Percentiles rank a stretch among this genome's conserved stretches.
phyloP scores from a whole-genome alignment of 768 basidiomycete genomes.

The Chalciporus piperatus region DNA sequence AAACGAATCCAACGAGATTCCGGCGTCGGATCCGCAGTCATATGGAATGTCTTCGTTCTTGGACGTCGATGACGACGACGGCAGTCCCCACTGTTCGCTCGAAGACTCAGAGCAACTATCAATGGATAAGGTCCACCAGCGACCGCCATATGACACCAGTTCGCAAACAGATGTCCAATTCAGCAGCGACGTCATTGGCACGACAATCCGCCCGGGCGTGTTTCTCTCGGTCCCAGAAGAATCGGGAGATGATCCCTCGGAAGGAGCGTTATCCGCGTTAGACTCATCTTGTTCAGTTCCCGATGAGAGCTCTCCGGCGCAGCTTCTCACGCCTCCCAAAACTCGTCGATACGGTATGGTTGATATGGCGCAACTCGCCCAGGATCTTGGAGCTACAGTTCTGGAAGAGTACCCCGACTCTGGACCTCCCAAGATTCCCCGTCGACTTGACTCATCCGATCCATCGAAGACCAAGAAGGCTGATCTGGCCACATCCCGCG shows the following conservation, averaged over 20 bases:
- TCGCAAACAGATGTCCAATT: conserved; percentile 3
- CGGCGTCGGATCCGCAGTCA: background rate
- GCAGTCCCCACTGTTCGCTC: background rate
- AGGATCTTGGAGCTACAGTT: background rate
- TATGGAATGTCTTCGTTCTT: conserved; percentile 15
- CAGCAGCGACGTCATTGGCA: conserved; percentile 13
- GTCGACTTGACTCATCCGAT: background rate
- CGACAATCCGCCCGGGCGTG: conserved; percentile 1
- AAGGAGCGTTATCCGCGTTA: background rate
- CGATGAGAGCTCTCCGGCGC: background rate
- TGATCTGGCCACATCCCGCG: background rate
- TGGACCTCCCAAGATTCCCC: background rate
- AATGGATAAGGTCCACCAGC: background rate
- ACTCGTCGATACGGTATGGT: conserved; percentile 12
- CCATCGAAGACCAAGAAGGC: background rate
- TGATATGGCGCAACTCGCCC: conserved; percentile 1
- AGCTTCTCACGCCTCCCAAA: background rate
- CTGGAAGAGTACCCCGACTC: background rate
- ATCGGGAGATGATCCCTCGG: background rate
- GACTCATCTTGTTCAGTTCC: background rate
- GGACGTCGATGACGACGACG: conserved; percentile 8
- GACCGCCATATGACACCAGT: conserved; percentile 16
- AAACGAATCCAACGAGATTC: conserved; percentile 10
- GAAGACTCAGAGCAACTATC: background rate
- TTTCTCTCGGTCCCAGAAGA: conserved; percentile 14